Percentiles rank a stretch among this genome's conserved stretches.
These are phyloP conservation scores for Cinnamomum micranthum DNA, from an alignment of 164 flowering plant species.

Conservation along the genomic window DNA sequence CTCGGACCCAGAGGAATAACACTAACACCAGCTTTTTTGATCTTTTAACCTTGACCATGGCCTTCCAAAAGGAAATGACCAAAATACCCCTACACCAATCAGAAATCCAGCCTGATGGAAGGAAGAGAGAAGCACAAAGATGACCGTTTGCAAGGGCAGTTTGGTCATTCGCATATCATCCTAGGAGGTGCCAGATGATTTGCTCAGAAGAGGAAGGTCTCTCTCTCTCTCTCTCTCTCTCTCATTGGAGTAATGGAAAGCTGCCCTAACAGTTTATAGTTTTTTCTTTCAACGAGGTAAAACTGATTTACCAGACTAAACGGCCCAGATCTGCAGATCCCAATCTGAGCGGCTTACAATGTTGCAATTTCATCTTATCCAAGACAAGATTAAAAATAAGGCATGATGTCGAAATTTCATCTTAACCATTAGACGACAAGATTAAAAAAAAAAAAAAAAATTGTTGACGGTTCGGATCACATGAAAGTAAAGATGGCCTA, in stretches of 20 bases:
- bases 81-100: neutral
- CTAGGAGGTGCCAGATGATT: neutral
- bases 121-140: neutral
- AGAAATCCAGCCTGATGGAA: neutral
- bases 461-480: neutral
- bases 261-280: neutral
- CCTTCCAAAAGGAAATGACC: neutral
- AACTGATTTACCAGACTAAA: constrained; percentile 23
- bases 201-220: neutral
- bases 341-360: constrained; percentile 35
- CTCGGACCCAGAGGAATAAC: constrained; percentile 9
- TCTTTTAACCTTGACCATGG: neutral
- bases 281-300: constrained; percentile 4
- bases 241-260: neutral
- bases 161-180: neutral
- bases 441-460: neutral
- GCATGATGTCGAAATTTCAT: neutral
- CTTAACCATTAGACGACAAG: too few relatives aligned
- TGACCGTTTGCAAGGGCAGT: neutral
- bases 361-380: neutral
- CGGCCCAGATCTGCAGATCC: constrained; percentile 30
- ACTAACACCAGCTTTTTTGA: neutral
- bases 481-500: neutral
- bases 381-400: neutral
- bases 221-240: too few relatives aligned